Percentiles rank a stretch among this genome's conserved stretches.
Conservation (phyloP, 352 stramenopile genomes). For the Pythium aquatile region DNA sequence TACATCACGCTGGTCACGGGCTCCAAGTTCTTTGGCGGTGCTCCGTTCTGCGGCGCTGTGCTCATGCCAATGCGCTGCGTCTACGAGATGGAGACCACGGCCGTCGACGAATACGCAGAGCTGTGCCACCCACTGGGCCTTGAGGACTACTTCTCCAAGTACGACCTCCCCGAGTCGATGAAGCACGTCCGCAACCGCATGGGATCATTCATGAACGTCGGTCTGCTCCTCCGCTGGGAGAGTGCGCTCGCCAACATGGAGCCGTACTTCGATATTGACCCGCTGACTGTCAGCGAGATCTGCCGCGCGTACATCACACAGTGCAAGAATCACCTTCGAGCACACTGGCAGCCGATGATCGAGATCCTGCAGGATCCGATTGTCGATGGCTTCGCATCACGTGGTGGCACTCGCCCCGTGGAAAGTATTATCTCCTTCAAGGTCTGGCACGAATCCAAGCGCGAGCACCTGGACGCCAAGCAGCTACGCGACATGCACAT, state of each 20-base stretch:
- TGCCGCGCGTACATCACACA: slow-evolving; percentile 55
- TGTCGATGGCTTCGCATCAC: slow-evolving; percentile 4
- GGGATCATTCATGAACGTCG: slow-evolving; percentile 70
- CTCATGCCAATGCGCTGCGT: slow-evolving; percentile 76
- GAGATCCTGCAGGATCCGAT: slow-evolving; percentile 41
- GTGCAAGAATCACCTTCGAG: slow-evolving; percentile 46
- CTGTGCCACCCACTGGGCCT: slow-evolving; percentile 67
- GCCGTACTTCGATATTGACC: slow-evolving; percentile 61
- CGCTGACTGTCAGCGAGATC: slow-evolving; percentile 43
- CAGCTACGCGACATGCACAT: slow-evolving; percentile 65
- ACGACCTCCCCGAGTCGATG: slow-evolving; percentile 73
- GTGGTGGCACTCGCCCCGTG: slow-evolving; percentile 31
- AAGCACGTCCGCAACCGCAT: slow-evolving; percentile 54
- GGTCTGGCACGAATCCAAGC: slow-evolving; percentile 42
- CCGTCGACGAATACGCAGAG: slow-evolving; percentile 53
- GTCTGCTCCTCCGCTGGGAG: slow-evolving; percentile 78
- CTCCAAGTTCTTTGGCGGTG: slow-evolving; percentile 88
- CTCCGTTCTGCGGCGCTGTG: slow-evolving; percentile 83
- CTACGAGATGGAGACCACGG: slow-evolving; percentile 74
- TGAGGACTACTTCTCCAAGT: slow-evolving; percentile 82
- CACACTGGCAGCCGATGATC: slow-evolving; percentile 43
- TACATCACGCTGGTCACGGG: slow-evolving; percentile 82
- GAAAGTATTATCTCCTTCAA: slow-evolving; percentile 85
- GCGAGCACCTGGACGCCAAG: slow-evolving; percentile 41
- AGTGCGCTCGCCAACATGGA: slow-evolving; percentile 81